These are phyloP conservation scores for Nannochloris sp. DNA, from an alignment of 139 green algal species.

Conservation along the genomic window DNA sequence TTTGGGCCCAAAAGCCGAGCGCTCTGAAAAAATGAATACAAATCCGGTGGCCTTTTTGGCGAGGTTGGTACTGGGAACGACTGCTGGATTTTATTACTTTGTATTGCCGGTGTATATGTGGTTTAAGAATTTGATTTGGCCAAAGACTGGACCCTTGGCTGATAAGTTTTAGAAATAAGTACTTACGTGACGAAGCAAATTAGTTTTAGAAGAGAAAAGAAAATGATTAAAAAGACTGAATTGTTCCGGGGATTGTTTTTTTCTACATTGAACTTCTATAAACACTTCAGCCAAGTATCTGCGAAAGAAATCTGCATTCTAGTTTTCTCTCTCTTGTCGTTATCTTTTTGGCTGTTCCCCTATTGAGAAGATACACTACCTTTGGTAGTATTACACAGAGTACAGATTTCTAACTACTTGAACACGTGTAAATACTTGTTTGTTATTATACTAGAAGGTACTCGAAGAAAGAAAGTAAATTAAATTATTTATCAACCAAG, in stretches of 20 bases:
- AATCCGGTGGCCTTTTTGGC: conserved; percentile 66
- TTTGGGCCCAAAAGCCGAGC: conserved; percentile 63
- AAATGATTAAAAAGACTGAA: background rate
- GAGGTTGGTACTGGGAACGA: conserved; percentile 51
- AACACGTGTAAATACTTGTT: too few relatives aligned
- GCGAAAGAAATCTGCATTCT: too few relatives aligned
- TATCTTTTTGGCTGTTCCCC: too few relatives aligned
- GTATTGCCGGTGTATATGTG: conserved; percentile 74
- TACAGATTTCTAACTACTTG: too few relatives aligned
- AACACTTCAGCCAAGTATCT: too few relatives aligned
- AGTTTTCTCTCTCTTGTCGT: background rate
- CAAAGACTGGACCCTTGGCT: conserved; percentile 32
- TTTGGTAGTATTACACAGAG: too few relatives aligned
- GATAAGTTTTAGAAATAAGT: conserved; percentile 18
- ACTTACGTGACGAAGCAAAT: background rate
- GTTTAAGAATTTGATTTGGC: conserved; percentile 82
- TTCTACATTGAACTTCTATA: too few relatives aligned
- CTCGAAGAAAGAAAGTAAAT: too few relatives aligned
- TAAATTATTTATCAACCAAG: too few relatives aligned
- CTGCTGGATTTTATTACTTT: conserved; percentile 85
- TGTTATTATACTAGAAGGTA: too few relatives aligned
- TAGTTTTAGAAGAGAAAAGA: background rate
- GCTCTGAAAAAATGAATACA: conserved; percentile 32
- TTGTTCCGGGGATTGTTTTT: conserved; percentile 23
- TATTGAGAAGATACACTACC: too few relatives aligned